Base-by-base conservation (phyloP, 495 filamentous ascomycete species). In the Penicillium arizonense region DNA sequence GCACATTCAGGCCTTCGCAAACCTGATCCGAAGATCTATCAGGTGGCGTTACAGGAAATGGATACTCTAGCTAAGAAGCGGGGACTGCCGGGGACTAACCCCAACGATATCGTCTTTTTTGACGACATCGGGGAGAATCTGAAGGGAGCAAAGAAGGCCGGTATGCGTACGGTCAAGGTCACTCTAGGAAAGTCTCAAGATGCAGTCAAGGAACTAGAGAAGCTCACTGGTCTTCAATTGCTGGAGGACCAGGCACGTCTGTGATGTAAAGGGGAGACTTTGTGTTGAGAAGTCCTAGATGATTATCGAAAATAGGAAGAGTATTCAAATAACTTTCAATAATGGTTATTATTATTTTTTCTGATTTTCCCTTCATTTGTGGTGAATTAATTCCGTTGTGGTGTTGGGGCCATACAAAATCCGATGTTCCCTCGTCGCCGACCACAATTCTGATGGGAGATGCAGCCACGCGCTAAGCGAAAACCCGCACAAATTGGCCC, bases 51-150 rank as follows among this genome's bases (percentile, higher is more conserved):
- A 44, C 63, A 76, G 42, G 74, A 82, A 63, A 76, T 91, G 57
- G 70, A 87, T 60, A 74, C 77, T 54, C 78, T 79, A 52, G 81
- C 83, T n/a, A 75, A 72, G 67, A 69, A 70, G 46, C 76, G 66
- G 53, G 81, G 79, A 11, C 72, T 80, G 69, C 61, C 77, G 1
- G 82, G 78, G 1, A 70, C 91, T 0, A 70, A 70, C 53, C 71
- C 88, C 0, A 77, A 74, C 9, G 89, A 97, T 46, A 73, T 96
- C 41, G 74, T 96, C 14, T 97, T 98, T 68, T 68, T 97, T 44
- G 94, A 98, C 76, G 94, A 98, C 70, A 97, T 98, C 63, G 94
- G 94, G 0, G 83, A 89, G 74, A 98, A 98, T 67, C 68, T 97
- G 58, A 93, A 91, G 74, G 82, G 79, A 10, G 94, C 86, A 10